Evolutionary conservation across 2,329 filamentous ascomycete species (phyloP), one percentile per base, ranked within the genome.

Genomic region (Neonectria faginata): DNA sequence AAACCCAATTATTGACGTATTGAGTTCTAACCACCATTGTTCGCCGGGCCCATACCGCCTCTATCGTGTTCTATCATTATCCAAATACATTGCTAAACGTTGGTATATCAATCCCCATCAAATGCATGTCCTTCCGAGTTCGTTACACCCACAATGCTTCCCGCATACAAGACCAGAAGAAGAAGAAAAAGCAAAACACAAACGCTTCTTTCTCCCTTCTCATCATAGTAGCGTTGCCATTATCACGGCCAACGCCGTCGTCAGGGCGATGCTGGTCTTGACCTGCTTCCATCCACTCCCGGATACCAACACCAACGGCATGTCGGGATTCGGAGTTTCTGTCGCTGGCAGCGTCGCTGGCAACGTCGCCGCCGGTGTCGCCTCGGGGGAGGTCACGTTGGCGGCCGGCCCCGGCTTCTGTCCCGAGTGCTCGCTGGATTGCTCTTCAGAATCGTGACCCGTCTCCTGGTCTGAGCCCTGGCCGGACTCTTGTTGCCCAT

Each of bases 321-420:
- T 60, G 2, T 67, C 63, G 6, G 39, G 39, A n/a, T 20, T 42
- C 9, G 69, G 70, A 1, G 70, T 73, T n/a, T 57, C 50, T 4
- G 5, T 9, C 12, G 42, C 14, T 12, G 60, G 22, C 48, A 22
- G 27, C 6, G 27, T 18, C 36, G 27, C 27, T 20, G 48, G 45
- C 3, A 25, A 51, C 1, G 36, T 25, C 11, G 50, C 29, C 11
- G 39, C 27, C 3, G n/a, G n/a, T n/a, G 47, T 31, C 27, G 14
- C 25, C 27, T 18, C 11, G n/a, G 29, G 16, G 9, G 29, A 12
- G 10, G 48, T 20, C n/a, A 8, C 16, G 29, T 51, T 51, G 29
- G 2, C 9, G 11, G 4, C 4, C n/a, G 20, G n/a, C 10, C 9
- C 7, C 18, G 31, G 18, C 18, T 36, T 16, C 20, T 39, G 33